Evolutionary conservation across 441 rosid genomes (phyloP).

Genomic region (Brassica balearica): DNA sequence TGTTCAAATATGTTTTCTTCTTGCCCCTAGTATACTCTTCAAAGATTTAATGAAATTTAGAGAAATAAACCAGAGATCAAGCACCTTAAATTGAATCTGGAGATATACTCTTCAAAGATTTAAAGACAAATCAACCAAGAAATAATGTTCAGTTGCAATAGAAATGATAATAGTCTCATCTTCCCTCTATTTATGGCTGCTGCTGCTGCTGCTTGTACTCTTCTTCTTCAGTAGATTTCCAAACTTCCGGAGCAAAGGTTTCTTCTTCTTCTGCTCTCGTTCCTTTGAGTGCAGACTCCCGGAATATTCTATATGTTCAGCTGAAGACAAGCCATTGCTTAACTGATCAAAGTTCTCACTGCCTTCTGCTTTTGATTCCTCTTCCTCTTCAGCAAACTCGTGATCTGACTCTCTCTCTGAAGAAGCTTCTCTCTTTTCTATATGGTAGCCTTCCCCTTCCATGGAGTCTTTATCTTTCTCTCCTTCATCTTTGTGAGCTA

Average conservation of each 20-base stretch:
- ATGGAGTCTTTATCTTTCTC: slow-evolving; percentile 59
- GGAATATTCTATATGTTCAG: slow-evolving; percentile 58
- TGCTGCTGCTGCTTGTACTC: slow-evolving; percentile 48
- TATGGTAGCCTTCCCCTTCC: slow-evolving; percentile 80
- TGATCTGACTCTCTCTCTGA: slow-evolving; percentile 75
- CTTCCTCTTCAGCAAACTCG: slow-evolving; percentile 75
- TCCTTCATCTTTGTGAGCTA: slow-evolving; percentile 31
- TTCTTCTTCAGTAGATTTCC: slow-evolving; percentile 89
- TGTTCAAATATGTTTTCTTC: slow-evolving; percentile 26
- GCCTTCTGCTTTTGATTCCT: slow-evolving; percentile 66
- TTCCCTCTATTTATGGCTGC: slow-evolving; percentile 55
- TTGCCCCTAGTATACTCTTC: background rate
- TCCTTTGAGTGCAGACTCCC: slow-evolving; percentile 61
- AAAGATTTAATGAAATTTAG: background rate
- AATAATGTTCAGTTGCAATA: slow-evolving; percentile 26
- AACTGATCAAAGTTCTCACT: slow-evolving; percentile 65
- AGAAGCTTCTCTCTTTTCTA: slow-evolving; percentile 87
- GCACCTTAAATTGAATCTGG: slow-evolving; percentile 7
- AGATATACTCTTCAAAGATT: slow-evolving; percentile 25
- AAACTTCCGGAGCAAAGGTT: slow-evolving; percentile 80
- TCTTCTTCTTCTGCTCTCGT: slow-evolving; percentile 82
- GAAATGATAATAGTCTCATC: slow-evolving; percentile 7
- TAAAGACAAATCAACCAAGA: slow-evolving; percentile 29
- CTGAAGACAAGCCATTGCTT: slow-evolving; percentile 56
- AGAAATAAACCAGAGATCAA: slow-evolving; percentile 21